phyloP scores from a whole-genome alignment of 2,329 filamentous ascomycete genomes.

The Cercospora berteroae region DNA sequence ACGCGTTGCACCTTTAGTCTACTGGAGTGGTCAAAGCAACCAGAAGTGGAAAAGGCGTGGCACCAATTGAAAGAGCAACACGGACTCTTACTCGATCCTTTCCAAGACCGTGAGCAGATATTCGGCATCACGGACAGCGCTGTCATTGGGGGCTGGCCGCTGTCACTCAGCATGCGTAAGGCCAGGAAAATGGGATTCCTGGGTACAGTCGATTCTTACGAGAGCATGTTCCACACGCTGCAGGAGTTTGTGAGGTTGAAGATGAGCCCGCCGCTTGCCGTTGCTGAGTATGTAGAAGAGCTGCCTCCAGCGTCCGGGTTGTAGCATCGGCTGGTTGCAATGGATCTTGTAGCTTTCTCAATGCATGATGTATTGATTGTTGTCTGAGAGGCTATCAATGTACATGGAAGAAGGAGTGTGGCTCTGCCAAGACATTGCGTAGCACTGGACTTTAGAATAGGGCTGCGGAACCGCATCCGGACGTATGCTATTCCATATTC shows the following conservation, averaged over 20 bases:
- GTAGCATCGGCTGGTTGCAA: not conserved
- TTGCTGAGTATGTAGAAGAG: not conserved
- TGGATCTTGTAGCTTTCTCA: not conserved
- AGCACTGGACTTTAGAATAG: not conserved
- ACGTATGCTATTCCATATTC: not conserved
- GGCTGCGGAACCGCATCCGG: too few relatives aligned
- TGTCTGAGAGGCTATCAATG: not conserved
- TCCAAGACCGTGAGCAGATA: slow-evolving; percentile 37
- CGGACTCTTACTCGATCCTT: slow-evolving; percentile 17
- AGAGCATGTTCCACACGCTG: slow-evolving; percentile 41
- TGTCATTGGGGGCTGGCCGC: slow-evolving; percentile 37
- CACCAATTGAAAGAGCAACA: slow-evolving; percentile 24
- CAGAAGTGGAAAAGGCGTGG: slow-evolving; percentile 48
- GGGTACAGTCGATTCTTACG: slow-evolving; percentile 46
- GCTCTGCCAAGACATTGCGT: not conserved
- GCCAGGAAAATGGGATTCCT: slow-evolving; percentile 46
- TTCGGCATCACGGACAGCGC: slow-evolving; percentile 27
- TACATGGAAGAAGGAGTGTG: not conserved
- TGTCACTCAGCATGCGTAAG: slow-evolving; percentile 35
- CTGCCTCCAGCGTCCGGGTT: not conserved
- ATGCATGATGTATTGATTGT: not conserved
- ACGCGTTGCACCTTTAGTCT: slow-evolving; percentile 20
- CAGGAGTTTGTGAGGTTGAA: slow-evolving; percentile 41
- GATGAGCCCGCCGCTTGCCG: slow-evolving; percentile 18
- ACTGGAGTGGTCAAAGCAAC: slow-evolving; percentile 46